Base-by-base conservation (phyloP, 225 moss, liverwort and hornwort species). In the Ulota crispa region DNA sequence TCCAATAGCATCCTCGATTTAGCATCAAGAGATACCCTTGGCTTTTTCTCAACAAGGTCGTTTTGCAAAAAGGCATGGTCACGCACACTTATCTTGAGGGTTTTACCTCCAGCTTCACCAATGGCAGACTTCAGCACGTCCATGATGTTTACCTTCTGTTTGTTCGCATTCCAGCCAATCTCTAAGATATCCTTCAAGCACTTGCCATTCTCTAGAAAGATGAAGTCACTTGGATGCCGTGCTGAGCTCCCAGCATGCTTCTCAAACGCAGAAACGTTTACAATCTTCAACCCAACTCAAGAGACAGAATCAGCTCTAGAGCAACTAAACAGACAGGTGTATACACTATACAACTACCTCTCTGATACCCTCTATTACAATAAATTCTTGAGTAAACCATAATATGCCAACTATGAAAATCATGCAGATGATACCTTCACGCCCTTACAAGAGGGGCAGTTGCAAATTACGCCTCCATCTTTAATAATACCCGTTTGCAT, bases 171-270 rank as follows among this genome's bases (percentile, higher is more conserved):
- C 93, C 89, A 91, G 55, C 98, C 98, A 59, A 92, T 94, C 76
- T 98, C 95, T 83, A 98, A 83, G 76, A 98, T 91, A 65, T 98
- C 90, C 84, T 95, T 95, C 31, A 98, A 84, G 76, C 89, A 94
- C 81, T 95, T 98, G 24, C 94, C 98, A 66, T 98, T 98, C 55
- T 95, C 95, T 65, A 98, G 80, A 76, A 91, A 93, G 65, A 98
- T 98, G 59, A 89, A 98, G 82, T 98, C 98, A 81, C 98, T 95
- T 50, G 98, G 98, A 86, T 95, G 98, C 76, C 98, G 93, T 34
- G 98, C 98, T 86, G 94, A 90, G 84, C 98, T 98, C 31, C 98
- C 98, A 67, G 98, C 98, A 84, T 98, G 98, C 85, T 94, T 98
- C 76, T 98, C 98, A 76, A 98, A 98, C 10, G 98, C 95, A 80